Evolutionary conservation across 345 rosid species (phyloP).

Genomic region (Salix koriyanagi): DNA sequence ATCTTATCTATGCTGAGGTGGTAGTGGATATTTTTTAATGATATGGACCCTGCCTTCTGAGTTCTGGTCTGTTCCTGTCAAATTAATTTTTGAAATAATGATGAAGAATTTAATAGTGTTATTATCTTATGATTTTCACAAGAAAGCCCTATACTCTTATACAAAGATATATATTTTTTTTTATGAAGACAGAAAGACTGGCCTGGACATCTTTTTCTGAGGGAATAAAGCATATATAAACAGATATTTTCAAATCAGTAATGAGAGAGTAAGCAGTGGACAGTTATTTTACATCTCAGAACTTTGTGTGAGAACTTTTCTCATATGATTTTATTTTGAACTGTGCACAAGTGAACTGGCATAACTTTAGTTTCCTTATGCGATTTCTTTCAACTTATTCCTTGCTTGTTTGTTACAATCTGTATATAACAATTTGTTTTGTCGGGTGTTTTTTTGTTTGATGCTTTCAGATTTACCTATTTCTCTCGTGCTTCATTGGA

Average conservation of each 20-base stretch:
- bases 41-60: too few relatives aligned
- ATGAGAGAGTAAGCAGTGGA: not conserved
- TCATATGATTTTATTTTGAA: not conserved
- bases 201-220: too few relatives aligned
- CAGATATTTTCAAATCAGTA: not conserved
- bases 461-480: conserved; percentile 58
- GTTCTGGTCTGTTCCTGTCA: too few relatives aligned
- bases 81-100: too few relatives aligned
- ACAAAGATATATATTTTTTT: too few relatives aligned
- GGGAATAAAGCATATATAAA: not conserved
- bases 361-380: not conserved
- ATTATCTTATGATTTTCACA: too few relatives aligned
- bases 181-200: too few relatives aligned
- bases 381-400: not conserved
- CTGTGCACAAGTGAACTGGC: not conserved
- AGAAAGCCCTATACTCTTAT: too few relatives aligned
- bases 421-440: not conserved
- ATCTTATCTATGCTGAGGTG: too few relatives aligned
- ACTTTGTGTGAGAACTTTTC: not conserved
- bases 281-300: not conserved
- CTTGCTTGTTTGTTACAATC: not conserved
- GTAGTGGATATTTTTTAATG: too few relatives aligned
- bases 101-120: too few relatives aligned
- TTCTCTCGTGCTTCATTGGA: conserved; percentile 90
- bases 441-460: conserved; percentile 8